Conservation (phyloP, 345 rosid genomes). For the Brassica juncea region DNA sequence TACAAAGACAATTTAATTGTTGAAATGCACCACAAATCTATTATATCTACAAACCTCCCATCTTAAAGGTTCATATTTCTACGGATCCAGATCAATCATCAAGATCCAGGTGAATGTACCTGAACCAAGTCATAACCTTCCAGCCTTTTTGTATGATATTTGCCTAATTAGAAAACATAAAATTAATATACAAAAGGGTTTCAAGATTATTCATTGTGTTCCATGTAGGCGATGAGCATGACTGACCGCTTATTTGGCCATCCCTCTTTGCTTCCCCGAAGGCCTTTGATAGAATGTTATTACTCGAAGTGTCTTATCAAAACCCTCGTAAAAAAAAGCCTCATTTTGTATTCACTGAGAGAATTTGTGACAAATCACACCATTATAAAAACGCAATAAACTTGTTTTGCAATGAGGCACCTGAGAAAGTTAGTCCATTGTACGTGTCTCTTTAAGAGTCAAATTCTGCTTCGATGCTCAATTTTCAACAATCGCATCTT, state of each 20-base stretch:
- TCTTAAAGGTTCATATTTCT: slow-evolving; percentile 70
- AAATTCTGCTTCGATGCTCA: slow-evolving; percentile 49
- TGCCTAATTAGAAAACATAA: slow-evolving; percentile 46
- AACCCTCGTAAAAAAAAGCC: slow-evolving; percentile 46
- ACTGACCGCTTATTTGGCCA: slow-evolving; percentile 56
- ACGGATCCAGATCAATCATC: slow-evolving; percentile 62
- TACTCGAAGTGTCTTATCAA: slow-evolving; percentile 75
- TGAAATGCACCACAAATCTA: background rate
- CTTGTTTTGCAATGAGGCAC: slow-evolving; percentile 20
- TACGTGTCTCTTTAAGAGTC: slow-evolving; percentile 54
- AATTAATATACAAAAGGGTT: background rate
- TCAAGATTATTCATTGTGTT: background rate
- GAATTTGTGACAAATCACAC: background rate
- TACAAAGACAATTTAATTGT: background rate
- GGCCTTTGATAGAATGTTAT: slow-evolving; percentile 68
- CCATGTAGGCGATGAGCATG: slow-evolving; percentile 9
- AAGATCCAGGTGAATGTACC: slow-evolving; percentile 64
- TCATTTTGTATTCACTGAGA: slow-evolving; percentile 28
- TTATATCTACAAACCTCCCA: slow-evolving; percentile 66
- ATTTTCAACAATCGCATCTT: slow-evolving; percentile 46
- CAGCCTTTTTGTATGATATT: slow-evolving; percentile 80
- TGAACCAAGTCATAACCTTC: slow-evolving; percentile 81
- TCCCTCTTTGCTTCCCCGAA: slow-evolving; percentile 78
- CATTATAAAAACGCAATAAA: background rate
- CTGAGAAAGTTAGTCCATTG: slow-evolving; percentile 52